Evolutionary conservation across 495 filamentous ascomycete species (phyloP).

Genomic region (Lepraria neglecta): DNA sequence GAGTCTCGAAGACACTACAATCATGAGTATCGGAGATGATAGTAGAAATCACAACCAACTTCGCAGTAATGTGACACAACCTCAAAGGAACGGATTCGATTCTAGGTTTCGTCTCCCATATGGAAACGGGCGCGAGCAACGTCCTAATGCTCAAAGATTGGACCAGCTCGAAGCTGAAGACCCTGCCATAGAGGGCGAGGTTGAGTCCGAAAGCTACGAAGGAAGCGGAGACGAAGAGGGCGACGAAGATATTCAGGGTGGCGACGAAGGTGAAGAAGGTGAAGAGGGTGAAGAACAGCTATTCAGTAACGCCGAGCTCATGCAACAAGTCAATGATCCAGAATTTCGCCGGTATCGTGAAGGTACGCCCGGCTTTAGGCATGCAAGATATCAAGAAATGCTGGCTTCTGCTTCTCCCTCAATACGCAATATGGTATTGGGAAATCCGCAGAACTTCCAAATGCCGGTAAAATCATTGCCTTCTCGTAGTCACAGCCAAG

Average conservation of each 20-base stretch:
- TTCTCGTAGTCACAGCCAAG: neutral
- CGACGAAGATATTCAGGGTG: neutral
- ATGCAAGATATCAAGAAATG: neutral
- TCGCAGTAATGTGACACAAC: neutral
- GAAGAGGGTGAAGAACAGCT: neutral
- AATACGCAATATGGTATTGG: neutral
- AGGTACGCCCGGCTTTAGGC: neutral
- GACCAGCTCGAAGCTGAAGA: neutral
- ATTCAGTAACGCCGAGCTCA: neutral
- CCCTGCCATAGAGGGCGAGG: slow-evolving; percentile 1
- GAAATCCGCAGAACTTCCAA: neutral
- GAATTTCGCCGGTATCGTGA: neutral
- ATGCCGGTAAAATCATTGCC: neutral
- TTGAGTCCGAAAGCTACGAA: slow-evolving; percentile 15
- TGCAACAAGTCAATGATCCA: slow-evolving; percentile 6
- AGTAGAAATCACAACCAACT: neutral
- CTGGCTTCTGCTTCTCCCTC: neutral
- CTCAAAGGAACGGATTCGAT: neutral
- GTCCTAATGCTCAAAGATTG: neutral
- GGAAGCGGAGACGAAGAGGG: slow-evolving; percentile 28
- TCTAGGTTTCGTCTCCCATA: neutral
- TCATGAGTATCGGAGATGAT: slow-evolving; percentile 7
- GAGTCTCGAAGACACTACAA: slow-evolving; percentile 21
- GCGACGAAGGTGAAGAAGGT: neutral
- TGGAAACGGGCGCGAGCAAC: slow-evolving; percentile 3